Base-by-base conservation (phyloP, 1,284 basidiomycete species). In the Trametes hirsuta region DNA sequence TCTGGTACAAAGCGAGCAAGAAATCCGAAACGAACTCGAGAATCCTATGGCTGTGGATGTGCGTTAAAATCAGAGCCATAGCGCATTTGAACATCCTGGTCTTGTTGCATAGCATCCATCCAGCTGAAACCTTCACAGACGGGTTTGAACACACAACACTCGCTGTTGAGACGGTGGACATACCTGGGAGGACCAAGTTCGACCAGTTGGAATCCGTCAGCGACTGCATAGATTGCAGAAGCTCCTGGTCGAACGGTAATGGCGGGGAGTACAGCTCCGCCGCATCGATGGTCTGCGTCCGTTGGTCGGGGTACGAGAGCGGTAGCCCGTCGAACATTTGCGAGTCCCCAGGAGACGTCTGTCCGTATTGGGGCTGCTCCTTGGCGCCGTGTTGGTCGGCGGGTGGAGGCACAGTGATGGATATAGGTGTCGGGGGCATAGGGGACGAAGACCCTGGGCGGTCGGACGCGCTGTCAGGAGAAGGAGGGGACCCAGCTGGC, bases 151-250 rank as follows among this genome's bases (percentile, higher is more conserved):
- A 35, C 18, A 25, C 6, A 3, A 11, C 42, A 15, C 21, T 50
- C 35, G 22, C 1, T 24, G n/a, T 36, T 45, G 47, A 11, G 12
- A 57, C 12, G 65, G 0, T 18, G 5, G 22, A 63, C 82, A 58
- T 65, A 85, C 84, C 81, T 68, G 85, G 80, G 40, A 85, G 62
- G 10, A 78, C 73, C 50, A 83, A 79, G 63, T 83, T 81, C 44
- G 80, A 79, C 83, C 84, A 87, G 1, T 76, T 73, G 34, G 79
- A 75, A 41, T 85, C 79, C 2, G 80, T 75, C 66, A 87, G 67
- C 22, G 81, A 79, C 63, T 85, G 84, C 72, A 88, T 84, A 15
- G 83, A 84, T 58, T 85, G 81, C 65, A 89, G 65, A 36, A 89
- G 77, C 49, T 86, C 85, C 10, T 76, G 74, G 62, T 88, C 85